Evolutionary conservation across 306 rosid species (phyloP).

Genomic region (Herpetospermum pedunculosum): DNA sequence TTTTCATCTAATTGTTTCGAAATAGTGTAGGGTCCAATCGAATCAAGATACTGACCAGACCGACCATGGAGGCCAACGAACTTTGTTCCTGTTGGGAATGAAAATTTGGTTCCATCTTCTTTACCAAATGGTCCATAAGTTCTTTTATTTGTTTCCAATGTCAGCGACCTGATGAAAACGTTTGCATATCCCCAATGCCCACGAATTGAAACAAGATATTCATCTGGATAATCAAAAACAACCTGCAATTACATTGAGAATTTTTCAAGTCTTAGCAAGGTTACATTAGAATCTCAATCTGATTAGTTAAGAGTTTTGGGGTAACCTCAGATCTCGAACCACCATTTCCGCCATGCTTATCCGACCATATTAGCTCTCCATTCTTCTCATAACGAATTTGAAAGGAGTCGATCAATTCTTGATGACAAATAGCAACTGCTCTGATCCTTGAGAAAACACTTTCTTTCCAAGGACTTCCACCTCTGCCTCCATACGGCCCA

Average conservation of each 20-base stretch:
- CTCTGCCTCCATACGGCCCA: slow-evolving; percentile 24
- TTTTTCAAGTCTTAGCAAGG: no score
- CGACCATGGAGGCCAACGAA: background rate
- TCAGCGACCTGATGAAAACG: background rate
- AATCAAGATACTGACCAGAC: background rate
- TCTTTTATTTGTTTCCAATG: background rate
- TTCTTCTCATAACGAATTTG: slow-evolving; percentile 16
- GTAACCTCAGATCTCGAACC: slow-evolving; percentile 26
- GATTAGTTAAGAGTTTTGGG: background rate
- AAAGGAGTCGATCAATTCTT: slow-evolving; percentile 11
- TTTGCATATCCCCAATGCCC: background rate
- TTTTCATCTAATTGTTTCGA: background rate
- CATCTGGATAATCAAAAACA: background rate
- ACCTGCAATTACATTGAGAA: background rate
- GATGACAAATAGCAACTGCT: slow-evolving; percentile 9
- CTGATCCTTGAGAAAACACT: slow-evolving; percentile 11
- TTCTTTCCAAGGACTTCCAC: slow-evolving; percentile 19
- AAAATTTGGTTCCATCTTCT: background rate
- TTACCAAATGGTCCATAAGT: background rate
- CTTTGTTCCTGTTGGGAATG: background rate
- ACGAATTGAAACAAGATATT: background rate
- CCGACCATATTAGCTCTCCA: slow-evolving; percentile 14
- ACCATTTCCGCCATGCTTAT: slow-evolving; percentile 18
- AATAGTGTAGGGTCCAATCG: background rate
- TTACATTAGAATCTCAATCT: background rate